phyloP scores from a whole-genome alignment of 179 eudicot species.

The Spinacia oleracea region DNA sequence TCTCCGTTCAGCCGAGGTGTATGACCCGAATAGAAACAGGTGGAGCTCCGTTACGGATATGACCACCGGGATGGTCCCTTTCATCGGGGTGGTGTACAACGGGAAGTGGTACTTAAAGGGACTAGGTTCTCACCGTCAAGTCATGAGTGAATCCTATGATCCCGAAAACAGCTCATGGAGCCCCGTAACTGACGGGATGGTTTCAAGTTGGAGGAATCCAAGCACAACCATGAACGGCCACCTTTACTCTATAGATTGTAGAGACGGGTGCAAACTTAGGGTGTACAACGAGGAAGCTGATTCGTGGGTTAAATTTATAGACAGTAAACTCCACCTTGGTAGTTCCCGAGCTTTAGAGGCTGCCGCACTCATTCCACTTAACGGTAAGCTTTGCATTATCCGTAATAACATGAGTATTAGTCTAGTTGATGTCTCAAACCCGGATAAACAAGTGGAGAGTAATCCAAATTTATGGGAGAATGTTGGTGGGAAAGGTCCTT shows the following conservation, averaged over 20 bases:
- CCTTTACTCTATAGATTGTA: conserved; percentile 85
- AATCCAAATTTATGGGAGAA: conserved; percentile 91
- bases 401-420: conserved; percentile 96
- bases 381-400: conserved; percentile 87
- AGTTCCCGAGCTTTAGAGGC: conserved; percentile 87
- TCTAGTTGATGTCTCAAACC: conserved; percentile 75
- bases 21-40: conserved; percentile 78
- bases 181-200: conserved; percentile 71
- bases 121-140: conserved; percentile 75
- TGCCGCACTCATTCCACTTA: conserved; percentile 86
- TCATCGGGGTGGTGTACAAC: conserved; percentile 82
- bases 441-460: conserved; percentile 68
- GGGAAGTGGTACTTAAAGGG: conserved; percentile 92
- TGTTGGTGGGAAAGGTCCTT: conserved; percentile 73
- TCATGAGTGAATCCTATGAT: conserved; percentile 74
- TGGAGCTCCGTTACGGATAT: conserved; percentile 85
- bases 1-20: conserved; percentile 85
- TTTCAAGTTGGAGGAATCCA: conserved; percentile 89
- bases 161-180: conserved; percentile 71
- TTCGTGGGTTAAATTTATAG: conserved; percentile 81
- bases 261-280: conserved; percentile 88
- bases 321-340: conserved; percentile 83
- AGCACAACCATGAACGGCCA: conserved; percentile 83
- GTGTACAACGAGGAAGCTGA: conserved; percentile 61
- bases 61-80: conserved; percentile 94